A percentile compares a stretch with the other conserved stretches of the same genome.
phyloP scores from a whole-genome alignment of 371 early-diverging fungal genomes.

The Mucor circinelloides region DNA sequence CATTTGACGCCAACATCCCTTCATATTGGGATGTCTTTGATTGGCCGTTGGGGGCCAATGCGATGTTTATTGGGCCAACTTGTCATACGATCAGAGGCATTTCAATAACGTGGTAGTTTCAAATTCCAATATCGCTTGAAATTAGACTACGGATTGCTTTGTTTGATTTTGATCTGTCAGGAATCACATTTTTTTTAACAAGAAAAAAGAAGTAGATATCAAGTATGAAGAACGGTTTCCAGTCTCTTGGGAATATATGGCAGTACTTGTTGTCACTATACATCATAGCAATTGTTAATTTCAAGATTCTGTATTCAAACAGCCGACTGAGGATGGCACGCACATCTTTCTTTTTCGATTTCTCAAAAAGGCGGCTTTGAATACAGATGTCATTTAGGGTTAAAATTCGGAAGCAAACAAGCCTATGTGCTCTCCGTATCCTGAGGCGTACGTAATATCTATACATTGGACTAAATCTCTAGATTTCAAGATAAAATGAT shows the following conservation, averaged over 20 bases:
- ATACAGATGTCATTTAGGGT: background rate
- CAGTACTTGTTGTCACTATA: too few species aligned
- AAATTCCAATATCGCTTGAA: background rate
- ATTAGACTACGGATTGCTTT: background rate
- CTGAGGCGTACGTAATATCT: background rate
- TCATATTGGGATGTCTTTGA: background rate
- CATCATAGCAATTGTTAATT: too few species aligned
- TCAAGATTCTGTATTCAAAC: too few species aligned
- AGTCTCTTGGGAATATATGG: background rate
- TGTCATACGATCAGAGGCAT: background rate
- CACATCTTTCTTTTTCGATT: too few species aligned
- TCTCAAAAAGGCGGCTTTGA: background rate
- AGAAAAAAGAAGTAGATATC: background rate
- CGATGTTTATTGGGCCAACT: background rate
- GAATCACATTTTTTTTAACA: background rate
- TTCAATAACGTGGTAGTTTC: background rate
- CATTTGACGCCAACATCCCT: background rate
- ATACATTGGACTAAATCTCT: too few species aligned
- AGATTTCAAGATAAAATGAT: background rate
- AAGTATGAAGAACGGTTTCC: background rate
- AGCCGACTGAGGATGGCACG: too few species aligned
- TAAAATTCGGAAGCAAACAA: background rate
- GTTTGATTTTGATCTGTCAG: background rate
- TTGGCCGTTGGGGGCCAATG: slow-evolving; percentile 4
- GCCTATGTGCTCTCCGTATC: background rate